phyloP scores from a whole-genome alignment of 306 rosid species.

The Cucurbita argyrosperma region DNA sequence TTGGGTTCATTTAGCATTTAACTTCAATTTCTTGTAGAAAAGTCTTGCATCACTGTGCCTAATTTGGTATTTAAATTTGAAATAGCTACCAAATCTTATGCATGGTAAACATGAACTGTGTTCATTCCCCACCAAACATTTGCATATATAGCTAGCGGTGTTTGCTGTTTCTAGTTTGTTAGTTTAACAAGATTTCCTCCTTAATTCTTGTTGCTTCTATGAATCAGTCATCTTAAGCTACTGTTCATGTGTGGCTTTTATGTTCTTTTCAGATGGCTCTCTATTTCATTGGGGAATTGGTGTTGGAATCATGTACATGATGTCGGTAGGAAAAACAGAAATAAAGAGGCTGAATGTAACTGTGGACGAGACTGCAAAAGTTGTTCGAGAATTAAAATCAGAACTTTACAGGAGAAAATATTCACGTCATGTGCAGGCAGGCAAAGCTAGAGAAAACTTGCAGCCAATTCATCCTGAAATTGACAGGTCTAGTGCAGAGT shows the following conservation, averaged over 20 bases:
- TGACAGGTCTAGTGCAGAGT: conserved; percentile 3
- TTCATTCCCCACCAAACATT: not conserved
- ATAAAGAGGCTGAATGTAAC: conserved; percentile 35
- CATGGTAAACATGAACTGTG: not conserved
- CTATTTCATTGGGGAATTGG: conserved; percentile 50
- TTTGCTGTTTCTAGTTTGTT: not conserved
- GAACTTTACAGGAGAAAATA: conserved; percentile 44
- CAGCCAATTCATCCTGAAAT: conserved; percentile 13
- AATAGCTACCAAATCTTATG: not conserved
- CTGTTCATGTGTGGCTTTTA: not conserved
- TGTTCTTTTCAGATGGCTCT: conserved; percentile 26
- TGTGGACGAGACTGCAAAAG: conserved; percentile 37
- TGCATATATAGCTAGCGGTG: not conserved
- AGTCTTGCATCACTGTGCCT: not conserved
- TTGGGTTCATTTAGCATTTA: not conserved
- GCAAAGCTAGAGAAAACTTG: conserved; percentile 5
- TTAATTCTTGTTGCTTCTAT: not conserved
- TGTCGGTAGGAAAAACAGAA: conserved; percentile 54
- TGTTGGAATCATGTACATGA: conserved; percentile 53
- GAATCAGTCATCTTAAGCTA: not conserved
- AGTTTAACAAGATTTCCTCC: not conserved
- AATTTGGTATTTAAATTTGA: not conserved
- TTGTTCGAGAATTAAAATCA: conserved; percentile 39
- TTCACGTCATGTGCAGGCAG: conserved; percentile 4
- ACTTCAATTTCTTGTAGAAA: not conserved